Evolutionary conservation across 805 yeast genomes (phyloP).

Genomic region (Candida easanensis): DNA sequence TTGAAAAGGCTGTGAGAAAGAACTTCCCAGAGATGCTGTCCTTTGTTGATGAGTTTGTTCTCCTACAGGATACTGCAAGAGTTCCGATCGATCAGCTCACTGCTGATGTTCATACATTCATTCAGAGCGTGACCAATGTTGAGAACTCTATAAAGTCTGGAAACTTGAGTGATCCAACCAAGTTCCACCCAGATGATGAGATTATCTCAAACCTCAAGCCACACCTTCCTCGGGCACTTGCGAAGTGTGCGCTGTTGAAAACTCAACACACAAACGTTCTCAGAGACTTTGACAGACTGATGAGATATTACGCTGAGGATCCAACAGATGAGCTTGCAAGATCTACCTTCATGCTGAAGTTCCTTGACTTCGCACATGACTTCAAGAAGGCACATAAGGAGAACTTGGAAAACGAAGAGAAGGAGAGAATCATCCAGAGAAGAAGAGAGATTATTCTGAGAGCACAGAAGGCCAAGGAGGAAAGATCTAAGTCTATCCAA

Average conservation of each 20-base stretch:
- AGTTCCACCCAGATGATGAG: conserved; percentile 81
- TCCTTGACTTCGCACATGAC: conserved; percentile 74
- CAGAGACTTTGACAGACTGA: conserved; percentile 62
- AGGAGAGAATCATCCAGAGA: conserved; percentile 70
- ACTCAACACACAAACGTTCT: conserved; percentile 62
- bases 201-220: conserved; percentile 60
- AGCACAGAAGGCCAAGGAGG: conserved; percentile 21
- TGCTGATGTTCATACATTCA: conserved; percentile 65
- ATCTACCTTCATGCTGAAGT: conserved; percentile 70
- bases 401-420: conserved; percentile 79
- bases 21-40: conserved; percentile 75
- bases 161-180: conserved; percentile 72
- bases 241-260: conserved; percentile 61
- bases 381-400: conserved; percentile 79
- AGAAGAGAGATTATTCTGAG: conserved; percentile 55
- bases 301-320: conserved; percentile 92
- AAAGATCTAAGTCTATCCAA: conserved; percentile 20
- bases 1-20: conserved; percentile 82
- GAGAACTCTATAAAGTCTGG: conserved; percentile 76
- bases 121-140: conserved; percentile 62
- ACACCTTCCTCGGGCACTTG: conserved; percentile 71
- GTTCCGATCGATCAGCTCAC: conserved; percentile 80
- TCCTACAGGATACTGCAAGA: conserved; percentile 53
- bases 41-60: conserved; percentile 69
- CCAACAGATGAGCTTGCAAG: conserved; percentile 63